These are phyloP conservation scores for Camellia granthamiana DNA, from an alignment of 148 eudicot genomes.

Conservation along the genomic window DNA sequence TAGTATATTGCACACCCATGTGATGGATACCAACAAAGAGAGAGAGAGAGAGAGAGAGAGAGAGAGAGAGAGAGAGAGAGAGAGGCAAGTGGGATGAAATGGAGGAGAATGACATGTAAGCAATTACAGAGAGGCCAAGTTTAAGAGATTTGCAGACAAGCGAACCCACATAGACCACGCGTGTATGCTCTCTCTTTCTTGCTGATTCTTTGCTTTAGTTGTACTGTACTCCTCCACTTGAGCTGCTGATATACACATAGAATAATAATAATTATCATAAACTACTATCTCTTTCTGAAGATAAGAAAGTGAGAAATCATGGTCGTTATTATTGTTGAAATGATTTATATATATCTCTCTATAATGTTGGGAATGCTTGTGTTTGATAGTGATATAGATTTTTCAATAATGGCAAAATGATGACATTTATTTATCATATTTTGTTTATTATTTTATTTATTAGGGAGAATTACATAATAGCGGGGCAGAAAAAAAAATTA, in stretches of 20 bases:
- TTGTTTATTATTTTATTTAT: too few relatives aligned
- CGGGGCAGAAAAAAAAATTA: too few relatives aligned
- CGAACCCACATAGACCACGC: conserved; percentile 18
- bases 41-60: conserved; percentile 12
- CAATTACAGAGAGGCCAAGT: neutral
- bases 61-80: neutral
- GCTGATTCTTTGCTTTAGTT: conserved; percentile 4
- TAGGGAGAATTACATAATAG: too few relatives aligned
- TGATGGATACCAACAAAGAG: neutral
- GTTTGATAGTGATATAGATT: neutral
- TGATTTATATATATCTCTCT: neutral
- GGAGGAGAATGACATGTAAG: conserved; percentile 12
- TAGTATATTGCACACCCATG: neutral
- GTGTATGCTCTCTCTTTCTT: neutral
- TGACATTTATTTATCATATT: too few relatives aligned
- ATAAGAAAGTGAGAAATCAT: neutral
- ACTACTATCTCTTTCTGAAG: neutral
- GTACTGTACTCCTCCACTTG: conserved; percentile 3
- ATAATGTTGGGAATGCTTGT: neutral
- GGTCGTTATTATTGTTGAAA: neutral
- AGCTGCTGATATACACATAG: too few relatives aligned
- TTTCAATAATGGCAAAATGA: too few relatives aligned
- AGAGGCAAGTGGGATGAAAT: neutral
- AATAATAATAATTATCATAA: neutral
- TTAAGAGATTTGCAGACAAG: conserved; percentile 14